Percentiles rank a stretch among this genome's conserved stretches.
Conservation (phyloP, 2,329 filamentous ascomycete genomes). For the Penicillium expansum region DNA sequence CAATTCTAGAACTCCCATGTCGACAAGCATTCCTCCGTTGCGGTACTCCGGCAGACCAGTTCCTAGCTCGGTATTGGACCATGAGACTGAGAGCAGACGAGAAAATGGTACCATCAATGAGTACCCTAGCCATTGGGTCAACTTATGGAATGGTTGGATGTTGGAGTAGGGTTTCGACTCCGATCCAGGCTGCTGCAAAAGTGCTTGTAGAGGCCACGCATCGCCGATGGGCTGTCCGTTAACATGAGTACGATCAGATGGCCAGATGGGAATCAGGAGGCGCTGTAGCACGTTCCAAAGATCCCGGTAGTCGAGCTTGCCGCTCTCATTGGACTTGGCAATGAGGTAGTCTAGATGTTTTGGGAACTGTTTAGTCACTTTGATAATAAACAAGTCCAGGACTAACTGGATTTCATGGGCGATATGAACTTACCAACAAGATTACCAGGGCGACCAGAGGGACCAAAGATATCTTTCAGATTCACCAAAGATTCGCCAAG, state of each 20-base stretch:
- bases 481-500: constrained; percentile 45
- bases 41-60: constrained; percentile 71
- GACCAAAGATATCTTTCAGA: constrained; percentile 43
- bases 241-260: constrained; percentile 44
- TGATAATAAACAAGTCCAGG: too few relatives aligned
- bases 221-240: constrained; percentile 48
- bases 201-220: constrained; percentile 47
- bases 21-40: constrained; percentile 68
- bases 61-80: constrained; percentile 55
- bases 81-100: constrained; percentile 51
- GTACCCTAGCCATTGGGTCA: constrained; percentile 72
- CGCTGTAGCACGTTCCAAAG: constrained; percentile 48
- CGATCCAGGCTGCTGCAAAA: constrained; percentile 5
- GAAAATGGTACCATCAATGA: constrained; percentile 67
- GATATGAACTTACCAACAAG: constrained; percentile 45
- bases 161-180: constrained; percentile 15
- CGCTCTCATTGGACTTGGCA: constrained; percentile 18
- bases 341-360: constrained; percentile 42
- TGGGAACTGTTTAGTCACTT: background rate
- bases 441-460: constrained; percentile 47
- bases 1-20: constrained; percentile 53
- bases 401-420: background rate
- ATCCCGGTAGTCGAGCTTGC: constrained; percentile 37
- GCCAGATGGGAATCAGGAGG: constrained; percentile 51
- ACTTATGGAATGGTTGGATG: constrained; percentile 58